Percentiles rank a stretch among this genome's conserved stretches.
Evolutionary conservation across 345 rosid genomes (phyloP).

Genomic region (Conringia planisiliqua): DNA sequence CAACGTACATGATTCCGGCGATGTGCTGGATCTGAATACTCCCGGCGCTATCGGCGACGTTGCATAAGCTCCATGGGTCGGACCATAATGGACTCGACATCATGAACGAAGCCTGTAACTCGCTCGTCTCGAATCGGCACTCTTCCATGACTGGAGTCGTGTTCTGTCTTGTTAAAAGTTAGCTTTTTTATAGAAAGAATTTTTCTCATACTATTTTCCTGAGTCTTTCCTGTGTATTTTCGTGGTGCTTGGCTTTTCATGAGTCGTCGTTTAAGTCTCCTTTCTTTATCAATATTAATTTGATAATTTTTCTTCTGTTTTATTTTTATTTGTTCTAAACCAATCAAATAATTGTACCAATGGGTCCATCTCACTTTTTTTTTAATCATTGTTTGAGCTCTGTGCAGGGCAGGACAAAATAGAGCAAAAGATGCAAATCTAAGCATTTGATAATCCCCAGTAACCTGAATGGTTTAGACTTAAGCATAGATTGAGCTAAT

Average conservation of each 20-base stretch:
- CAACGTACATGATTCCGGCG: slow-evolving; percentile 48
- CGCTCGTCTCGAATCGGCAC: slow-evolving; percentile 71
- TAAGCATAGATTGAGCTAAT: no score
- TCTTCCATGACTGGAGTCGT: slow-evolving; percentile 18
- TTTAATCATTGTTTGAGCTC: background rate
- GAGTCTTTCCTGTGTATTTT: background rate
- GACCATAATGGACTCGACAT: slow-evolving; percentile 53
- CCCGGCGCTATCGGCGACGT: background rate
- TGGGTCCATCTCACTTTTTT: background rate
- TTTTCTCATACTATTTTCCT: background rate
- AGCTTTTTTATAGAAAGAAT: background rate
- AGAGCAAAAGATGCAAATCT: background rate
- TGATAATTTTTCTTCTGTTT: background rate
- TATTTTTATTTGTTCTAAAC: background rate
- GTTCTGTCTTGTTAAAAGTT: background rate
- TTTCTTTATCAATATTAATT: background rate
- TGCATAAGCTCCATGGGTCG: slow-evolving; percentile 62
- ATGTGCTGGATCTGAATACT: slow-evolving; percentile 29
- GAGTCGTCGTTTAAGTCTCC: background rate
- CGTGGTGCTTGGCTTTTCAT: background rate
- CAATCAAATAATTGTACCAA: background rate
- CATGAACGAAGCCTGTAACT: slow-evolving; percentile 57
- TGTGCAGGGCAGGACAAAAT: background rate
- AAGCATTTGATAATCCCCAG: background rate
- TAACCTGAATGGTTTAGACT: background rate